Evolutionary conservation across 805 yeast genomes (phyloP), one percentile per base, ranked within the genome.

Genomic region (Lipomyces kockii): DNA sequence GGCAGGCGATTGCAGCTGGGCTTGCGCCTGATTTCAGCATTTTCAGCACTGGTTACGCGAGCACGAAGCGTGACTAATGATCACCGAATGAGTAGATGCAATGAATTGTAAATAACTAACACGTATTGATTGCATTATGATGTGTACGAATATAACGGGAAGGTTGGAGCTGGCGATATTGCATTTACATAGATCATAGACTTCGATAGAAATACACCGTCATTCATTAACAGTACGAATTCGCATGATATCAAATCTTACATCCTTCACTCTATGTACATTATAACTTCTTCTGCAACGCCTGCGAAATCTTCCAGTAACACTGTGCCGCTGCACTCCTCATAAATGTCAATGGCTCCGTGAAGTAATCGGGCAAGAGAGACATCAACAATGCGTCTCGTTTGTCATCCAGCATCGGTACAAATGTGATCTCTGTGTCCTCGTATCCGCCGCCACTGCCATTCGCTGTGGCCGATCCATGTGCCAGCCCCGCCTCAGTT

Each of bases 321-420:
- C 74, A 74, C 66, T 74, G 76, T 8, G 75, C 60, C 11, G 74
- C 72, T 54, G 73, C 72, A 17, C 64, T 69, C 17, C 71, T 62
- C 61, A 59, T 51, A 61, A 75, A 74, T 29, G 75, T 67, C 53
- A 75, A 46, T 25, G 77, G 72, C 58, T 74, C 77, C 34, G 73
- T 67, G 37, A 74, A 70, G 54, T 75, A 75, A 37, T 69, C 73
- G 9, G 77, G 77, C 35, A 75, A 52, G 7, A 73, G 62, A 20
- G 64, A 43, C 32, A 65, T 32, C 59, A 74, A 43, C 49, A 63
- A 61, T 14, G 62, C 69, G 39, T 75, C 76, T 4, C 70, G 60
- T 43, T 63, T 57, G 39, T 61, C 68, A n/a, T 74, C 77, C 8
- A 72, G 58, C 55, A 66, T 54, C 6, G 77, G 77, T 7, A 63